These are phyloP conservation scores for Tetrahymena borealis DNA, from an alignment of 73 alveolate genomes.

Conservation along the genomic window DNA sequence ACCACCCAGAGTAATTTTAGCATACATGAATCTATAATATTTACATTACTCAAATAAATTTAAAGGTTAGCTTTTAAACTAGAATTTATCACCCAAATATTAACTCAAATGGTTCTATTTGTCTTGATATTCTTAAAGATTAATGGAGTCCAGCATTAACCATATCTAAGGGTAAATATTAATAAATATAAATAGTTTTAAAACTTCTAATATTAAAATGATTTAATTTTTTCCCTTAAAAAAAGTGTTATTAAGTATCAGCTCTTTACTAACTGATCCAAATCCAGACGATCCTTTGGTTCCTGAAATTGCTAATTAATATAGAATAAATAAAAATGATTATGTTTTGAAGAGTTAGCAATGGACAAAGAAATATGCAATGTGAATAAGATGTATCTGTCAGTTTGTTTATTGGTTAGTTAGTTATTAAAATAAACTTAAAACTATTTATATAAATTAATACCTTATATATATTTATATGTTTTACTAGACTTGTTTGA, in stretches of 20 bases:
- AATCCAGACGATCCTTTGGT: slow-evolving; percentile 81
- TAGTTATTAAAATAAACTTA: too few species aligned
- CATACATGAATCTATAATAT: slow-evolving; percentile 22
- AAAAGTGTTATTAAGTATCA: slow-evolving; percentile 65
- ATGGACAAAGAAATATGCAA: slow-evolving; percentile 76
- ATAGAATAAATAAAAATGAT: slow-evolving; percentile 56
- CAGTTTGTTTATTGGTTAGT: background rate
- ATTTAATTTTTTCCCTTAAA: background rate
- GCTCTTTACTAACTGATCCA: slow-evolving; percentile 69
- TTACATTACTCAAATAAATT: background rate
- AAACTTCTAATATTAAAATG: background rate
- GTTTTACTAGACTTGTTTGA: too few species aligned
- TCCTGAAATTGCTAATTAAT: slow-evolving; percentile 78
- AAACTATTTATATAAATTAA: too few species aligned
- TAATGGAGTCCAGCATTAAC: slow-evolving; percentile 96
- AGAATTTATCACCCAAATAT: slow-evolving; percentile 87
- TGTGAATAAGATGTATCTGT: background rate
- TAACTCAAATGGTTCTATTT: slow-evolving; percentile 70
- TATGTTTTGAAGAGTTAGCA: slow-evolving; percentile 68
- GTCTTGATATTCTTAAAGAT: slow-evolving; percentile 79
- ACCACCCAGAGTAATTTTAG: slow-evolving; percentile 62
- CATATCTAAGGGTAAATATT: slow-evolving; percentile 66
- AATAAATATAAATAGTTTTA: background rate
- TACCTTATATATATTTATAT: too few species aligned
- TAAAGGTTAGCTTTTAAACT: slow-evolving; percentile 64